These are phyloP conservation scores for Talaromyces sp. DNA, from an alignment of 2,329 filamentous ascomycete species.

Conservation along the genomic window DNA sequence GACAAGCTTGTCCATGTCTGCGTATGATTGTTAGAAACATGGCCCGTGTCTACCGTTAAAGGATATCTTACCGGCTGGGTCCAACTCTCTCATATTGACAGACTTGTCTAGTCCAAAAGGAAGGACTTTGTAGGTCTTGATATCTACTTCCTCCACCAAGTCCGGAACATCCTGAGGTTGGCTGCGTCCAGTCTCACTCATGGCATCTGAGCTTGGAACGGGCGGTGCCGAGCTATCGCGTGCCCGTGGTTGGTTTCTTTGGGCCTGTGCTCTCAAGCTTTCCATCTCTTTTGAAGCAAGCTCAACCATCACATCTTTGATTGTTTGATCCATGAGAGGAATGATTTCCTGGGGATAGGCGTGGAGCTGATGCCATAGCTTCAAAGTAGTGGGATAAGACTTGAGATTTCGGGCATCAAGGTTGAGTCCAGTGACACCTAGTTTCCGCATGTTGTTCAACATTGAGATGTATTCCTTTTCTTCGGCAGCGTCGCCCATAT, in stretches of 20 bases:
- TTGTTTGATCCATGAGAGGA: slow-evolving; percentile 88
- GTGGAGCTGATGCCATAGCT: slow-evolving; percentile 92
- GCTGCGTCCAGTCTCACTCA: slow-evolving; percentile 35
- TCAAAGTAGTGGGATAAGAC: slow-evolving; percentile 83
- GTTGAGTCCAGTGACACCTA: slow-evolving; percentile 79
- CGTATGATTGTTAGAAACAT: neutral
- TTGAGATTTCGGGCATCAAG: slow-evolving; percentile 85
- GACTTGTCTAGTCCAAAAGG: slow-evolving; percentile 82
- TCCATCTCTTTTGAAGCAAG: slow-evolving; percentile 75
- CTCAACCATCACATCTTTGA: slow-evolving; percentile 91
- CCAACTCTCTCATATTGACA: slow-evolving; percentile 88
- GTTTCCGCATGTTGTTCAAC: slow-evolving; percentile 82
- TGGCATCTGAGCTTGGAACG: slow-evolving; percentile 67
- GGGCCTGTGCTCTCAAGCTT: slow-evolving; percentile 54
- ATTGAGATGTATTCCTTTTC: slow-evolving; percentile 78
- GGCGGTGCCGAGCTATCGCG: slow-evolving; percentile 61
- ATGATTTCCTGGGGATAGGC: slow-evolving; percentile 95
- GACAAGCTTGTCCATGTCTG: slow-evolving; percentile 92
- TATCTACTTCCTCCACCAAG: slow-evolving; percentile 67
- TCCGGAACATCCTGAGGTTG: slow-evolving; percentile 55
- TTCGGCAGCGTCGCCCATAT: slow-evolving; percentile 62
- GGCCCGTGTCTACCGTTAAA: neutral
- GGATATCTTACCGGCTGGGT: slow-evolving; percentile 62
- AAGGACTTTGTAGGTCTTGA: slow-evolving; percentile 75
- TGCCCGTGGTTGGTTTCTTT: slow-evolving; percentile 43